Evolutionary conservation across 129 eudicot genomes (phyloP).

Genomic region (Flaveria linearis): DNA sequence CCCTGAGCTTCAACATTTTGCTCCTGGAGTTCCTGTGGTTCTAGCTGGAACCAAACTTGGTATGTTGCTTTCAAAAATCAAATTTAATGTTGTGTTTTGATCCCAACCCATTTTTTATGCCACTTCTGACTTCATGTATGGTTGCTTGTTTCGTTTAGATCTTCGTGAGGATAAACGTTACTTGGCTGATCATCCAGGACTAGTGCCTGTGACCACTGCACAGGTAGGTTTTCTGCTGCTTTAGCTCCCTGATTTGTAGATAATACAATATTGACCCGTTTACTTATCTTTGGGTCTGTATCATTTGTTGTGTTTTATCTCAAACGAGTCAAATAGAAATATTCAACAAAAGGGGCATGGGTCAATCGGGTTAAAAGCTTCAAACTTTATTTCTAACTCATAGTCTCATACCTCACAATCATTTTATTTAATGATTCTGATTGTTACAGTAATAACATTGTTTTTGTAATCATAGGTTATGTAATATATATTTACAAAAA

Average conservation of each 20-base stretch:
- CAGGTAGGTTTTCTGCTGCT: slow-evolving; percentile 56
- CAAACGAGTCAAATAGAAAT: not conserved
- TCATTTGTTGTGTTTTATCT: not conserved
- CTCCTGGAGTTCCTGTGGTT: slow-evolving; percentile 86
- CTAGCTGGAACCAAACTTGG: slow-evolving; percentile 97
- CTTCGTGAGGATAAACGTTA: slow-evolving; percentile 98
- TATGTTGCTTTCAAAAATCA: slow-evolving; percentile 32
- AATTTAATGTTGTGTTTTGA: slow-evolving; percentile 4
- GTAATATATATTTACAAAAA: not conserved
- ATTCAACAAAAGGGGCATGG: not conserved
- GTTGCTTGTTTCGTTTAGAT: slow-evolving; percentile 42
- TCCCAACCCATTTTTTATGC: not conserved
- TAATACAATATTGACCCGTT: not conserved
- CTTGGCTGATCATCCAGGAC: slow-evolving; percentile 96
- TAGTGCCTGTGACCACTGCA: slow-evolving; percentile 85
- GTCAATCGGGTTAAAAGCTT: not conserved
- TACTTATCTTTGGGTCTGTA: too few species aligned
- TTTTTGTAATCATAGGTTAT: not conserved
- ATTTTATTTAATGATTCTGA: not conserved
- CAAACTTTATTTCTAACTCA: not conserved
- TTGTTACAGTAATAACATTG: not conserved
- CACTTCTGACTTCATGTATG: slow-evolving; percentile 15
- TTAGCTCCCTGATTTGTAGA: slow-evolving; percentile 13
- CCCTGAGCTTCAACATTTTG: slow-evolving; percentile 95
- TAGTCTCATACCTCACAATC: not conserved